These are phyloP conservation scores for Balakata baccata DNA, from an alignment of 345 rosid species.

Conservation along the genomic window DNA sequence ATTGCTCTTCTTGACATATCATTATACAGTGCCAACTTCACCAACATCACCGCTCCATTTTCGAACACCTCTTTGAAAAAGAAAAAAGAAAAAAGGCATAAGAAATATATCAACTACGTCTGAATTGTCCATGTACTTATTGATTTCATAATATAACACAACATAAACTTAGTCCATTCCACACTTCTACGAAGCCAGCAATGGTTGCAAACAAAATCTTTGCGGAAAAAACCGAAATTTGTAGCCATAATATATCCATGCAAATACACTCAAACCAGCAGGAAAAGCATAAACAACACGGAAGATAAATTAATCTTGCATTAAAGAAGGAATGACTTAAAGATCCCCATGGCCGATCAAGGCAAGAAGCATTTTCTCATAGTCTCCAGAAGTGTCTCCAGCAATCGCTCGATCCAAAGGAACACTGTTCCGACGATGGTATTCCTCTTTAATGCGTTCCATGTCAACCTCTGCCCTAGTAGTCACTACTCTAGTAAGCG, in stretches of 20 bases:
- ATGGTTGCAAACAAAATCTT: not conserved
- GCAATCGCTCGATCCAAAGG: conserved; percentile 67
- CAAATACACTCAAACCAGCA: conserved; percentile 1
- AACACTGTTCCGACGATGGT: conserved; percentile 66
- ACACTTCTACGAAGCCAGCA: conserved; percentile 2
- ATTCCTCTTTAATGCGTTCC: conserved; percentile 77
- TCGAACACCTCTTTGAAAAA: too few relatives aligned
- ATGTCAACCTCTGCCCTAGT: conserved; percentile 84
- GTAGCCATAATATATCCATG: conserved; percentile 5
- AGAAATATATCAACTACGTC: too few relatives aligned
- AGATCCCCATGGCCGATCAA: conserved; percentile 60
- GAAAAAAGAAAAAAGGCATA: too few relatives aligned
- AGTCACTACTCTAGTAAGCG: conserved; percentile 66
- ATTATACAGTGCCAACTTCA: too few relatives aligned
- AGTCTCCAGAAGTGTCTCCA: conserved; percentile 75
- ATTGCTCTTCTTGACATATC: too few relatives aligned
- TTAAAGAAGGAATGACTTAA: conserved; percentile 25
- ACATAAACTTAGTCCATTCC: not conserved
- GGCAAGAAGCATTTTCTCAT: conserved; percentile 70
- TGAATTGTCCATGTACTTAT: too few relatives aligned
- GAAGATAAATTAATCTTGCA: not conserved
- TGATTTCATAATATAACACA: not conserved
- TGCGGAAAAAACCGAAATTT: not conserved
- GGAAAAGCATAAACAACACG: conserved; percentile 3
- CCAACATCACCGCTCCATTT: too few relatives aligned